phyloP scores from a whole-genome alignment of 768 basidiomycete species.

The Ramaria sp. region DNA sequence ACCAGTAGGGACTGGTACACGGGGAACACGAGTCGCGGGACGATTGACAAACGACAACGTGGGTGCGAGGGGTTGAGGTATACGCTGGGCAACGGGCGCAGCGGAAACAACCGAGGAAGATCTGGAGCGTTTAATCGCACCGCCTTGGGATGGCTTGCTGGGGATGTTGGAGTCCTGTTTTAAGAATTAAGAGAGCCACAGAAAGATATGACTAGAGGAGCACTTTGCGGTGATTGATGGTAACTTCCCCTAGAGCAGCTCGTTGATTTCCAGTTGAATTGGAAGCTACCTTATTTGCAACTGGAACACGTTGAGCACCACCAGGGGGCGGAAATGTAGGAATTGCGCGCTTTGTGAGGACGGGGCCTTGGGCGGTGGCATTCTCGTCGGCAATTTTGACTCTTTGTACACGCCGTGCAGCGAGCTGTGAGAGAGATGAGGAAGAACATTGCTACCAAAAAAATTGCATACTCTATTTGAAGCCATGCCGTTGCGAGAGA shows the following conservation, averaged over 20 bases:
- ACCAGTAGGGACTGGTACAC: slow-evolving; percentile 29
- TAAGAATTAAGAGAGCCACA: neutral
- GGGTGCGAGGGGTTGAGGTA: slow-evolving; percentile 55
- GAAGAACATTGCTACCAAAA: neutral
- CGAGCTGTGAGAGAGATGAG: neutral
- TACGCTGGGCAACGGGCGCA: slow-evolving; percentile 47
- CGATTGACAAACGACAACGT: slow-evolving; percentile 20
- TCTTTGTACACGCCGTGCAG: slow-evolving; percentile 6
- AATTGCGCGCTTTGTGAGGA: slow-evolving; percentile 2
- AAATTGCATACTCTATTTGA: slow-evolving; percentile 2
- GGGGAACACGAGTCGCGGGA: slow-evolving; percentile 8
- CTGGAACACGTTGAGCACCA: slow-evolving; percentile 19
- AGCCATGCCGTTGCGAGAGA: neutral
- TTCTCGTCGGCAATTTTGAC: slow-evolving; percentile 8
- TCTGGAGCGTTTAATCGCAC: slow-evolving; percentile 46
- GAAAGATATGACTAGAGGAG: neutral
- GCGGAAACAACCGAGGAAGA: slow-evolving; percentile 56
- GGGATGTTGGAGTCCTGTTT: slow-evolving; percentile 31
- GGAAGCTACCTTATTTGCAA: slow-evolving; percentile 39
- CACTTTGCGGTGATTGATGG: slow-evolving; percentile 28
- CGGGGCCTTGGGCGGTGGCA: slow-evolving; percentile 6
- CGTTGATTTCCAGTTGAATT: slow-evolving; percentile 47
- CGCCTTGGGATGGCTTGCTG: slow-evolving; percentile 44
- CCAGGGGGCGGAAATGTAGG: slow-evolving; percentile 1
- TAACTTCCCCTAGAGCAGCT: slow-evolving; percentile 73